A percentile compares a stretch with the other conserved stretches of the same genome.
phyloP scores from a whole-genome alignment of 2,329 filamentous ascomycete species.

The Aulographum hederae region DNA sequence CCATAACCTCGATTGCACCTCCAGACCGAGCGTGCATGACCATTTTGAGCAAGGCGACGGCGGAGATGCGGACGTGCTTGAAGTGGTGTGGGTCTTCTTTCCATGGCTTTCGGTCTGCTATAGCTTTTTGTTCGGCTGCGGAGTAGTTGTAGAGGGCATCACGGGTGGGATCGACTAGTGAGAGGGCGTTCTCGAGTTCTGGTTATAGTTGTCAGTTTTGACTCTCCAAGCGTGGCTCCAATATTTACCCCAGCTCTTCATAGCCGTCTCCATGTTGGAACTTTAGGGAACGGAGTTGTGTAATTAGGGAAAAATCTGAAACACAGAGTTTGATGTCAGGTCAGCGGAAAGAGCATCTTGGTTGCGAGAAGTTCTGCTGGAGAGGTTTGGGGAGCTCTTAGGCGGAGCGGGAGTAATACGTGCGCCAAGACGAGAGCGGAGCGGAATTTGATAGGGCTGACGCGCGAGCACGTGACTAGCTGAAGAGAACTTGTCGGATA shows the following conservation, averaged over 20 bases:
- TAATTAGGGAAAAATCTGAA: too few species aligned
- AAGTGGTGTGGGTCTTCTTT: conserved; percentile 65
- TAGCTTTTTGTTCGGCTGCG: conserved; percentile 44
- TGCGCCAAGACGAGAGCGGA: too few species aligned
- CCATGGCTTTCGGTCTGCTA: conserved; percentile 56
- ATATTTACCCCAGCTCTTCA: conserved; percentile 40
- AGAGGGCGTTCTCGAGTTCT: conserved; percentile 76
- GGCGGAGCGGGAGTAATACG: too few species aligned
- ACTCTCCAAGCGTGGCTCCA: neutral
- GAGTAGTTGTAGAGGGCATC: conserved; percentile 88
- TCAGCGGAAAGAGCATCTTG: too few species aligned
- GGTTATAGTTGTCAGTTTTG: conserved; percentile 5
- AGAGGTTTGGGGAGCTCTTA: too few species aligned
- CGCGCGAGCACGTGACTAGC: too few species aligned
- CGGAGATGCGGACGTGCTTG: conserved; percentile 82
- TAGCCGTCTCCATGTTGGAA: conserved; percentile 36
- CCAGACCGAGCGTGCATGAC: conserved; percentile 97
- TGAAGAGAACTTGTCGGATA: too few species aligned
- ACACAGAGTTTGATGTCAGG: too few species aligned
- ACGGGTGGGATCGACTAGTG: conserved; percentile 67
- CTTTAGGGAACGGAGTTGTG: too few species aligned
- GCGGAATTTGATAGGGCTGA: too few species aligned
- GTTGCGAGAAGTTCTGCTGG: too few species aligned
- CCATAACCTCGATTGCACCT: conserved; percentile 88
- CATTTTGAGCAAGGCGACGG: conserved; percentile 93